These are phyloP conservation scores for Eimeria falciformis DNA, from an alignment of 169 alveolate genomes.

Conservation along the genomic window DNA sequence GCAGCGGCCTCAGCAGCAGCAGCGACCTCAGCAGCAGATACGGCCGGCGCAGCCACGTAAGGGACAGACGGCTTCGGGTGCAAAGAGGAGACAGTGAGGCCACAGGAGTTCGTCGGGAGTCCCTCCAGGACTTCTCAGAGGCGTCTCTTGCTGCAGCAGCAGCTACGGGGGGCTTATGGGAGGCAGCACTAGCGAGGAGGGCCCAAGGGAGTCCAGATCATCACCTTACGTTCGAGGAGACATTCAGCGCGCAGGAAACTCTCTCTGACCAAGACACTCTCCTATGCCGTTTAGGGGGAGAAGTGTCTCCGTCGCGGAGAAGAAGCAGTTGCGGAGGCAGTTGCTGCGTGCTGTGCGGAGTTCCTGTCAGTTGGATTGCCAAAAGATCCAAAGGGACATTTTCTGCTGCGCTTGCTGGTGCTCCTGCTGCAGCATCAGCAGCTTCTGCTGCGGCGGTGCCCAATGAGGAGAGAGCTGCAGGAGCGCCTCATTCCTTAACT, in stretches of 20 bases:
- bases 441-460: background rate
- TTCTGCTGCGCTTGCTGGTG: background rate
- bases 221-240: background rate
- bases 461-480: background rate
- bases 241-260: conserved; percentile 31
- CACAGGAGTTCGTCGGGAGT: conserved; percentile 12
- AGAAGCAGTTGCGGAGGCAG: conserved; percentile 5
- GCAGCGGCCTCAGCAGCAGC: conserved; percentile 62
- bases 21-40: conserved; percentile 52
- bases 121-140: background rate
- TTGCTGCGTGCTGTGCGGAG: conserved; percentile 27
- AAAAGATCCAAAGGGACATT: background rate
- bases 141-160: conserved; percentile 13
- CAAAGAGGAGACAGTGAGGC: background rate
- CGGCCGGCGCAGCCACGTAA: conserved; percentile 5
- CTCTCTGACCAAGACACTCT: conserved; percentile 31
- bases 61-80: background rate
- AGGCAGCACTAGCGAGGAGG: conserved; percentile 36
- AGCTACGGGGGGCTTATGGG: conserved; percentile 30
- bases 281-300: conserved; percentile 1
- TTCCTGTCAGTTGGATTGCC: background rate
- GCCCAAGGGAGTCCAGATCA: background rate
- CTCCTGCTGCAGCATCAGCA: background rate
- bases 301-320: conserved; percentile 9
- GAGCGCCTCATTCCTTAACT: too few relatives aligned